These are phyloP conservation scores for Lithocarpus polystachyus DNA, from an alignment of 306 rosid genomes.

Conservation along the genomic window DNA sequence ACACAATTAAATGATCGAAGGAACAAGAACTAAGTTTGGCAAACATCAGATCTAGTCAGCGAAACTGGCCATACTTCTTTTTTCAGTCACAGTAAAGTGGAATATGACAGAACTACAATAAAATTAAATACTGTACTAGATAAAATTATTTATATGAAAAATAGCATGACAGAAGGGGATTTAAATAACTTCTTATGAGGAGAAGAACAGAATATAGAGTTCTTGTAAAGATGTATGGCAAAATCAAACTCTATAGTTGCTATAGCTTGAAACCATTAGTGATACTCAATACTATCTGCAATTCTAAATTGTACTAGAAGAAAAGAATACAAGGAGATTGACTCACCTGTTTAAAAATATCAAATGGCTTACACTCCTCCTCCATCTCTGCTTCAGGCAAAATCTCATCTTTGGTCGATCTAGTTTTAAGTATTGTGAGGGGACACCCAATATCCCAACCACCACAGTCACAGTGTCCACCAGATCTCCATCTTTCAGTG, in stretches of 20 bases:
- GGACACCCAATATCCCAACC: constrained; percentile 99
- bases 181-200: background rate
- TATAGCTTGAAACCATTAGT: background rate
- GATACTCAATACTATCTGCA: background rate
- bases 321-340: constrained; percentile 3
- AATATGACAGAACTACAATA: background rate
- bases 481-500: constrained; percentile 86
- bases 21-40: constrained; percentile 10
- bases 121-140: background rate
- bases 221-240: background rate
- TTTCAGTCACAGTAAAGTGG: background rate
- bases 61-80: constrained; percentile 2
- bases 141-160: background rate
- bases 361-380: constrained; percentile 66
- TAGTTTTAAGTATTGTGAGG: constrained; percentile 61
- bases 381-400: constrained; percentile 38
- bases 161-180: constrained; percentile 5
- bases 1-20: background rate
- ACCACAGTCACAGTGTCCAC: constrained; percentile 89
- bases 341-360: constrained; percentile 60
- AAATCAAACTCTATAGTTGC: background rate
- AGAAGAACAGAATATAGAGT: background rate
- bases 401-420: constrained; percentile 36
- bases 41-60: background rate
- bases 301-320: constrained; percentile 2